Conservation (phyloP, 2,329 filamentous ascomycete genomes). For the Metarhizium guizhouense region DNA sequence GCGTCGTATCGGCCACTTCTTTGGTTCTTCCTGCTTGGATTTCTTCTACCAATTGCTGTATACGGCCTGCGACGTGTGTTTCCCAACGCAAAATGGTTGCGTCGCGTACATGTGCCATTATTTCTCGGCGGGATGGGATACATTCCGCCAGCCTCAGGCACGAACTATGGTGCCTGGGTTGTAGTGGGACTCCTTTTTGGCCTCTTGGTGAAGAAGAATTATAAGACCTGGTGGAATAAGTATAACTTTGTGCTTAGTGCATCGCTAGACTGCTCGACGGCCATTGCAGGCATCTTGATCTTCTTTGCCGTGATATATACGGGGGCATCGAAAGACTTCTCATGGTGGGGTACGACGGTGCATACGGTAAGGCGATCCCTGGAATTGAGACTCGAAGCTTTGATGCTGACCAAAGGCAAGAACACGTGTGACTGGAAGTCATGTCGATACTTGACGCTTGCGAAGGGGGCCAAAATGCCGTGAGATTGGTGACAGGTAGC, state of each 20-base stretch:
- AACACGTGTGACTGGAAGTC: background rate
- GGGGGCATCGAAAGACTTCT: constrained; percentile 12
- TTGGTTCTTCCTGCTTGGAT: constrained; percentile 46
- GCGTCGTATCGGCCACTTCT: constrained; percentile 39
- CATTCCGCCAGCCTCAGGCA: constrained; percentile 23
- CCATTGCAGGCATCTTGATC: constrained; percentile 22
- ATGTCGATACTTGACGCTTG: background rate
- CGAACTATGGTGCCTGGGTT: constrained; percentile 23
- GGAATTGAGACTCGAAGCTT: background rate
- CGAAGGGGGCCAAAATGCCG: background rate
- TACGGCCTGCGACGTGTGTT: constrained; percentile 25
- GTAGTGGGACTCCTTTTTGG: constrained; percentile 21
- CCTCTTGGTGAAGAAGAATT: constrained; percentile 14
- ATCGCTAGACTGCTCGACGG: constrained; percentile 21
- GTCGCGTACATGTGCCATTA: constrained; percentile 20
- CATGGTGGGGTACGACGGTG: constrained; percentile 20
- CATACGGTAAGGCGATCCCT: background rate
- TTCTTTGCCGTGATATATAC: constrained; percentile 25
- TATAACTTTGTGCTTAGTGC: constrained; percentile 24
- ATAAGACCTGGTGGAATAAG: constrained; percentile 19
- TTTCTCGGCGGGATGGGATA: constrained; percentile 20
- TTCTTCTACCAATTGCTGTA: constrained; percentile 35
- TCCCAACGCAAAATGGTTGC: constrained; percentile 14
- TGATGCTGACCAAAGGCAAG: background rate
- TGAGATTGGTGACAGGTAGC: background rate